Base-by-base conservation (phyloP, 2,329 filamentous ascomycete genomes). In the Trichoderma semiorbis region DNA sequence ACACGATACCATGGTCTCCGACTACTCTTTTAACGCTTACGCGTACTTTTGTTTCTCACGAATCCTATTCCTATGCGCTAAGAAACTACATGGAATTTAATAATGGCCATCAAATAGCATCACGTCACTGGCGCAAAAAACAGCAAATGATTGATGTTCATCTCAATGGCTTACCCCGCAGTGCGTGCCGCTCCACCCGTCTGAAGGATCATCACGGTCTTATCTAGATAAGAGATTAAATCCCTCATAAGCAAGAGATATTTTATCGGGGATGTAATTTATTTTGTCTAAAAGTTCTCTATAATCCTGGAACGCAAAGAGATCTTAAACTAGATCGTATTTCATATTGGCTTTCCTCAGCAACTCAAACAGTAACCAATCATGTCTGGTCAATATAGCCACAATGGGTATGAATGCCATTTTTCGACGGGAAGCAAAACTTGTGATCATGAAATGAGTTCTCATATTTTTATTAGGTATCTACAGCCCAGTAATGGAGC, bases 351-450 rank as follows among this genome's bases (percentile, higher is more conserved):
- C 50, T 12, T 16, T 53, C 16, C 11, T 0, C 2, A 5, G 5
- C 14, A 24, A 50, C 11, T 28, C 3, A n/a, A 7, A 8, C 12
- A 53, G 24, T 39, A 4, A 2, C 26, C 39, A 55, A 21, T 8
- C 43, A 70, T 70, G 67, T 55, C 67, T 7, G n/a, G 67, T n/a
- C 61, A 55, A 16, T 30, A 62, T 39, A 53, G 34, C 55, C 30
- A 70, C 16, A 63, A 43, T 7, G 16, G 58, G 67, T 70, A 62
- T 28, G 58, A 18, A 12, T 16, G 12, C 10, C n/a, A 28, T 21
- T 21, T 34, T 50, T 62, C 8, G 16, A 3, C 16, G 16, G 5
- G 7, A 50, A 14, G 10, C 39, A 43, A 5, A 6, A 7, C 24
- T 55, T 21, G 1, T 4, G 2, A 16, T 55, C 8, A 14, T 11